Conservation (phyloP, 169 alveolate species). For the Cryptosporidium baileyi region DNA sequence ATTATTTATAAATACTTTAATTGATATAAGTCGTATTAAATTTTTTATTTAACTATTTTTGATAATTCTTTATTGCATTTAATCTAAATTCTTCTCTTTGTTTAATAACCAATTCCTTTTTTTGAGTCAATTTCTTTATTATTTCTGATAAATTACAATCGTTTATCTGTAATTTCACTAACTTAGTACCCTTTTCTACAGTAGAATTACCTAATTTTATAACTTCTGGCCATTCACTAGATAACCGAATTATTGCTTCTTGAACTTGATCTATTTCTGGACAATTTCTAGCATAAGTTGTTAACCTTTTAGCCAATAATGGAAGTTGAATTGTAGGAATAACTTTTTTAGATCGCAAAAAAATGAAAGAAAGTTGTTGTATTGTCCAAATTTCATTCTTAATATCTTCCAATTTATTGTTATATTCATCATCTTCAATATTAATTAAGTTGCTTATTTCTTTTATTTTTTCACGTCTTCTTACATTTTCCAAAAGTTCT, state of each 20-base stretch:
- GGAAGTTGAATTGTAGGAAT: conserved; percentile 59
- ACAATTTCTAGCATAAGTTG: conserved; percentile 47
- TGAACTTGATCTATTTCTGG: conserved; percentile 10
- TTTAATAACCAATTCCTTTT: conserved; percentile 12
- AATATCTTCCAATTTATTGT: conserved; percentile 9
- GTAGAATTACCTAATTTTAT: conserved; percentile 28
- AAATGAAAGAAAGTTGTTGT: conserved; percentile 43
- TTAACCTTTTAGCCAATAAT: conserved; percentile 20
- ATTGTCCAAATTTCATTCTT: conserved; percentile 34
- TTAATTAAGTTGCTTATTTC: conserved; percentile 29
- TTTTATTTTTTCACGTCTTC: conserved; percentile 28
- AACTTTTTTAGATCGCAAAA: conserved; percentile 1
- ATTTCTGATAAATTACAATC: neutral
- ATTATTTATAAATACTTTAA: neutral
- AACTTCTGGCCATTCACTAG: conserved; percentile 43
- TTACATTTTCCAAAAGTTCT: conserved; percentile 23
- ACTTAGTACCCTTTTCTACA: conserved; percentile 28
- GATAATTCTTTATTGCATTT: conserved; percentile 6
- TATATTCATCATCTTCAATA: conserved; percentile 30
- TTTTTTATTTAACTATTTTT: neutral
- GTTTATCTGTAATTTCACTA: conserved; percentile 24
- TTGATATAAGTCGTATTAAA: no score
- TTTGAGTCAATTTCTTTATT: conserved; percentile 1
- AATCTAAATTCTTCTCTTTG: conserved; percentile 56
- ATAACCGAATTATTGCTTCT: conserved; percentile 9